Base-by-base conservation (phyloP, 768 basidiomycete genomes). In the Calvatia gigantea region DNA sequence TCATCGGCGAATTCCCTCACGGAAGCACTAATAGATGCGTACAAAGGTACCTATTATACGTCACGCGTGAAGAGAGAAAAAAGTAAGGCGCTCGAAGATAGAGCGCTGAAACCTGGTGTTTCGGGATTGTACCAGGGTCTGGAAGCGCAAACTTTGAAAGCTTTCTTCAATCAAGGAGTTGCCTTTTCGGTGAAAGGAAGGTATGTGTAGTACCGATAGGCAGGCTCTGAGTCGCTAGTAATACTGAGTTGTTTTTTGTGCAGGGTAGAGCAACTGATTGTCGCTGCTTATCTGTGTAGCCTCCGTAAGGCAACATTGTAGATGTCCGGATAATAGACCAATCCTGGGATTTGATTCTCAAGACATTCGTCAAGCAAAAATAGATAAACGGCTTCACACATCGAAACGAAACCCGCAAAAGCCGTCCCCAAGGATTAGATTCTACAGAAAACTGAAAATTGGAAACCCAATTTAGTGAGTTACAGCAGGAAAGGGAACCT, bases 151-250 rank as follows among this genome's bases (percentile, higher is more conserved):
- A 71, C 80, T 14, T 45, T 78, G 49, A 84, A 83, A 61, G 78
- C 80, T 0, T 81, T 84, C 53, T 60, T 85, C 25, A 78, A 73
- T 58, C 79, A 84, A 63, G 84, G 83, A 0, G 72, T 84, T 1
- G 82, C 82, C 4, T 78, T 84, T 65, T 63, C 83, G 56, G 72
- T 84, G 32, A 85, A 85, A 67, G 80, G 83, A 57, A 69, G 82
- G 78, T 77, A n/a, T 49, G 67, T 54, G 3, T n/a, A n/a, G n/a
- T n/a, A n/a, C n/a, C n/a, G n/a, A n/a, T n/a, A n/a, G n/a, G n/a
- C n/a, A n/a, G n/a, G 23, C 7, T 41, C 17, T 27, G 14, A 27
- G 23, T n/a, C 23, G 4, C 43, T 21, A 27, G 25, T 39, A 15
- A 23, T 6, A 27, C 6, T 27, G 35, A 44, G 7, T 0, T 9